Evolutionary conservation across 495 filamentous ascomycete genomes (phyloP).

Genomic region (Penicillium bialowiezense): DNA sequence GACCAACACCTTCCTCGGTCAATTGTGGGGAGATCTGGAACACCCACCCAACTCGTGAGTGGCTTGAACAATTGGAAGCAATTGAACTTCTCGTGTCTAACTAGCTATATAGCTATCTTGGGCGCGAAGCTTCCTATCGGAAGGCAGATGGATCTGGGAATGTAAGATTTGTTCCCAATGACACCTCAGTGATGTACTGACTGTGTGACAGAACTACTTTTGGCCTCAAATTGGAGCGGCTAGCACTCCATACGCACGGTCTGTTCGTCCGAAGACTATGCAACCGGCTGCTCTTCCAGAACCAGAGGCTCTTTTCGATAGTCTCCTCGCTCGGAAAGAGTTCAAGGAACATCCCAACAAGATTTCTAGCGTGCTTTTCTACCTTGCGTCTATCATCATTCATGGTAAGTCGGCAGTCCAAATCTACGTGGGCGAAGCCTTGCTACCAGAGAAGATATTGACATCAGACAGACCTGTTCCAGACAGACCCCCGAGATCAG

Average conservation of each 20-base stretch:
- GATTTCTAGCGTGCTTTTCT: constrained; percentile 85
- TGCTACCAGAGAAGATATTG: constrained; percentile 10
- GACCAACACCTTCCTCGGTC: constrained; percentile 58
- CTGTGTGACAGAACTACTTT: constrained; percentile 47
- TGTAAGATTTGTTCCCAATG: constrained; percentile 21
- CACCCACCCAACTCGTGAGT: constrained; percentile 65
- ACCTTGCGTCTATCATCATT: constrained; percentile 86
- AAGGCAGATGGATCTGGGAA: constrained; percentile 70
- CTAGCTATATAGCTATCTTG: constrained; percentile 43
- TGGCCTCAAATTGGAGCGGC: constrained; percentile 65
- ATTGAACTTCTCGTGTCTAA: constrained; percentile 12
- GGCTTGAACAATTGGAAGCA: not conserved
- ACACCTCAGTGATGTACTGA: not conserved
- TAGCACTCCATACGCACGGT: constrained; percentile 67
- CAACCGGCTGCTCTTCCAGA: constrained; percentile 68
- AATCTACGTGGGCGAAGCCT: too few relatives aligned
- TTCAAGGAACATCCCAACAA: constrained; percentile 70
- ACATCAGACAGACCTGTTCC: constrained; percentile 52
- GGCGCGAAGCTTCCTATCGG: constrained; percentile 56
- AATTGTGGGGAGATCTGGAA: constrained; percentile 65
- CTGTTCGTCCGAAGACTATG: constrained; percentile 60
- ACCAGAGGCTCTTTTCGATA: constrained; percentile 74
- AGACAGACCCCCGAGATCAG: constrained; percentile 54
- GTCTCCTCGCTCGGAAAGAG: constrained; percentile 60
- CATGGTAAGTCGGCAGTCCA: constrained; percentile 67